A percentile compares a stretch with the other conserved stretches of the same genome.
These are phyloP conservation scores for Ustulina deusta DNA, from an alignment of 2,329 filamentous ascomycete species.

Conservation along the genomic window DNA sequence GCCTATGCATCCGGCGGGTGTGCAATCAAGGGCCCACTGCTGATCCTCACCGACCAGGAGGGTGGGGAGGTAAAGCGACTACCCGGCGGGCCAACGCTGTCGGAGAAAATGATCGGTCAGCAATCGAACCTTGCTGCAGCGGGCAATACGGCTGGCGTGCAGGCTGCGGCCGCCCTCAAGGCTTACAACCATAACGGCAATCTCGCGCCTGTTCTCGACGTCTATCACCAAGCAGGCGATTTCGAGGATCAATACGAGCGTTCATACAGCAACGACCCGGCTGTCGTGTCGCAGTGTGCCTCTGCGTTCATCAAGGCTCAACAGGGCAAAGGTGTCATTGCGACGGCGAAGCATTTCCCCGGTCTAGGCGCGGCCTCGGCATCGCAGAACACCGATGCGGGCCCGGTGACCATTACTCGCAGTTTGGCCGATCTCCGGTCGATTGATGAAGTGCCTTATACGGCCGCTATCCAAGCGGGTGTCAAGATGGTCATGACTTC, in stretches of 20 bases:
- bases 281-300: slow-evolving; percentile 27
- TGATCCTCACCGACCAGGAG: slow-evolving; percentile 37
- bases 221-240: slow-evolving; percentile 30
- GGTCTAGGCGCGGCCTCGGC: slow-evolving; percentile 28
- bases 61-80: slow-evolving; percentile 35
- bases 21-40: slow-evolving; percentile 23
- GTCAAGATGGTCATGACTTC: slow-evolving; percentile 37
- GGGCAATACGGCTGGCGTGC: slow-evolving; percentile 31
- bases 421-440: slow-evolving; percentile 29
- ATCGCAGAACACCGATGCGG: slow-evolving; percentile 27
- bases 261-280: slow-evolving; percentile 35
- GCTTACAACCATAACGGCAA: slow-evolving; percentile 36
- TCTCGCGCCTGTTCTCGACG: slow-evolving; percentile 35
- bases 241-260: slow-evolving; percentile 37
- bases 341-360: slow-evolving; percentile 36
- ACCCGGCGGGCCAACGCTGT: slow-evolving; percentile 32
- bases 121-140: slow-evolving; percentile 26
- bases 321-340: slow-evolving; percentile 26
- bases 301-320: slow-evolving; percentile 34
- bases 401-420: slow-evolving; percentile 31
- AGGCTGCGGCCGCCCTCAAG: slow-evolving; percentile 33
- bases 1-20: slow-evolving; percentile 28
- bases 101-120: slow-evolving; percentile 34
- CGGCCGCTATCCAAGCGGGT: slow-evolving; percentile 27
- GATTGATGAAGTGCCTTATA: slow-evolving; percentile 33